Conservation (phyloP, 495 filamentous ascomycete species). For the Beverwykella pulmonaria region DNA sequence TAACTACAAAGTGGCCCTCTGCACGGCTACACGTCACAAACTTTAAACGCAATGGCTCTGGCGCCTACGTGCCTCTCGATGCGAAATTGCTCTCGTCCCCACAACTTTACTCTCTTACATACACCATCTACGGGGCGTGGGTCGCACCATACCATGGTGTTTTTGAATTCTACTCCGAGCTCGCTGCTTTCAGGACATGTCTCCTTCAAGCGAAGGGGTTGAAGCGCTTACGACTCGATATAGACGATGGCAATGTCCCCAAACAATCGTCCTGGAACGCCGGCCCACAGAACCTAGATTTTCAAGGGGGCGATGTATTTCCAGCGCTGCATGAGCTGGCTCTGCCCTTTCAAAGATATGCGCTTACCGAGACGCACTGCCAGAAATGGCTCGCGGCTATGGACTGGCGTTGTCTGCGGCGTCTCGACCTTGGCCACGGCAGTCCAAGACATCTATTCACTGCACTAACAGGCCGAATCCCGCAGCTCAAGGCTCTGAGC, state of each 20-base stretch:
- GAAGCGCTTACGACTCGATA: background rate
- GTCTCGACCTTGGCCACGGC: background rate
- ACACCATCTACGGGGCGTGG: background rate
- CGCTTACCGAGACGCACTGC: background rate
- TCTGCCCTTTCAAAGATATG: background rate
- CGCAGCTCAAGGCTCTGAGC: background rate
- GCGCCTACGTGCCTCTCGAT: background rate
- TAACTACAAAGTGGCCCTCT: background rate
- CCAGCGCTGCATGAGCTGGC: background rate
- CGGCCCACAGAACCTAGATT: background rate
- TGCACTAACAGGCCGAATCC: background rate
- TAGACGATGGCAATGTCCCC: background rate
- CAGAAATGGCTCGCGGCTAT: background rate
- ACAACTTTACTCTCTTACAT: background rate
- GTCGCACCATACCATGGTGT: background rate
- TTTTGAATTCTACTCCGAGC: background rate
- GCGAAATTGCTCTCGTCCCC: background rate
- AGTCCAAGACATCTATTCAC: background rate
- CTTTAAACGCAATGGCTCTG: background rate
- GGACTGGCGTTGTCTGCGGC: background rate
- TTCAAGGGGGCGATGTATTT: background rate
- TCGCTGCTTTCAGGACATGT: background rate
- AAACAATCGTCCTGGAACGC: background rate
- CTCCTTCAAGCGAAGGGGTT: background rate
- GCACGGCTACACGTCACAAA: background rate